Conservation (phyloP, 1,139 yeast species). For the Diutina siamensis region DNA sequence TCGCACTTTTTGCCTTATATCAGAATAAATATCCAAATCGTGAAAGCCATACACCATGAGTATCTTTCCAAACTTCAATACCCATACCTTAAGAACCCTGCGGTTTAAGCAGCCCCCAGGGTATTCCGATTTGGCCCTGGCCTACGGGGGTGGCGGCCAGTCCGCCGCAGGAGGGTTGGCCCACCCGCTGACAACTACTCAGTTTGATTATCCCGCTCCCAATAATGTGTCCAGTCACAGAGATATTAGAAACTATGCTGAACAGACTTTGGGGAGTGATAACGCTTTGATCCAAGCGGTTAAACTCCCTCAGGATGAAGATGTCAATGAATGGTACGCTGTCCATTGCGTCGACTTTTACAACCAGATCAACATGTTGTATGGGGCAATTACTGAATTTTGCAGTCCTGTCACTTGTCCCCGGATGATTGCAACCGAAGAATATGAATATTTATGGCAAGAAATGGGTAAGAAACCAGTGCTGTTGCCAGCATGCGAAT, state of each 20-base stretch:
- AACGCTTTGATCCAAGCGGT: slow-evolving; percentile 88
- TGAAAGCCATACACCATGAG: slow-evolving; percentile 18
- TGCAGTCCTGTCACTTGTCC: slow-evolving; percentile 93
- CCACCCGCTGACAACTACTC: slow-evolving; percentile 7
- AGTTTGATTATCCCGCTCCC: slow-evolving; percentile 11
- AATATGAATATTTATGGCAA: slow-evolving; percentile 95
- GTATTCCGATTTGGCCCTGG: slow-evolving; percentile 33
- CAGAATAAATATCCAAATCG: not conserved
- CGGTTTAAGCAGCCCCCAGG: slow-evolving; percentile 37
- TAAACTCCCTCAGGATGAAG: slow-evolving; percentile 87
- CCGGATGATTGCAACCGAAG: slow-evolving; percentile 93
- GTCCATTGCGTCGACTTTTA: slow-evolving; percentile 86
- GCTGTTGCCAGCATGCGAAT: slow-evolving; percentile 79
- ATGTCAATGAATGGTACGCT: slow-evolving; percentile 89
- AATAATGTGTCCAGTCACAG: slow-evolving; percentile 48
- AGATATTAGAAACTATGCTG: slow-evolving; percentile 76
- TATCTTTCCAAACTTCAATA: slow-evolving; percentile 47
- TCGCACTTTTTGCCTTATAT: not conserved
- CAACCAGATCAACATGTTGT: slow-evolving; percentile 92
- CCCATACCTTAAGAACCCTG: slow-evolving; percentile 44
- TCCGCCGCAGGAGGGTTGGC: too few relatives aligned
- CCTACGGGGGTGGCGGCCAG: too few relatives aligned
- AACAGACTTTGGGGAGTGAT: slow-evolving; percentile 89
- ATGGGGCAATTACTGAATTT: slow-evolving; percentile 91
- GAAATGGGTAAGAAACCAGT: slow-evolving; percentile 42